These are phyloP conservation scores for Thielaviopsis euricoi DNA, from an alignment of 2,329 filamentous ascomycete genomes.

Conservation along the genomic window DNA sequence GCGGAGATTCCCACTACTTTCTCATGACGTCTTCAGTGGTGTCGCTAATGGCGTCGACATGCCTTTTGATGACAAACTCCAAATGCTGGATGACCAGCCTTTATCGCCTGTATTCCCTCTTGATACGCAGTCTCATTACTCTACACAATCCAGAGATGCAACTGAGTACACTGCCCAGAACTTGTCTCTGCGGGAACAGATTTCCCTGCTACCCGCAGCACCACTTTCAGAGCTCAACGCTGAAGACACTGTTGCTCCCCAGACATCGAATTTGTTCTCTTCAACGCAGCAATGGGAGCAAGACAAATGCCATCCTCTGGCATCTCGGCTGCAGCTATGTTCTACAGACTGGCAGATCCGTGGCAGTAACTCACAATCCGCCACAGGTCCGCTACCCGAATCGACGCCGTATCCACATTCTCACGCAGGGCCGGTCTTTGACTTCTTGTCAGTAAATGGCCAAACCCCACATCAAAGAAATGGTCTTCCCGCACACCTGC, in stretches of 20 bases:
- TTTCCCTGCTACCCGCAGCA: neutral
- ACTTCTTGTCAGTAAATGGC: neutral
- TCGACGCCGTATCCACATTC: neutral
- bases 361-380: neutral
- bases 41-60: no score
- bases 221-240: no score
- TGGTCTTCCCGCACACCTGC: neutral
- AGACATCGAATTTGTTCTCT: neutral
- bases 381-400: neutral
- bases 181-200: neutral
- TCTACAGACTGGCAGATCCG: neutral
- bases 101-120: neutral
- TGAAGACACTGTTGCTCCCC: neutral
- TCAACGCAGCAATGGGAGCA: neutral
- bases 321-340: no score
- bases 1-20: neutral
- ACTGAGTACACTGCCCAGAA: neutral
- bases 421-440: neutral
- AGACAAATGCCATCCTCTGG: neutral
- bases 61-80: neutral
- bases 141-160: neutral
- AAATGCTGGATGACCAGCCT: neutral
- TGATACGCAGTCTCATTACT: neutral
- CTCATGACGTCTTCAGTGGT: neutral
- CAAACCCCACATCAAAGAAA: neutral